These are phyloP conservation scores for Fusarium sp. DNA, from an alignment of 2,329 filamentous ascomycete species.

Conservation along the genomic window DNA sequence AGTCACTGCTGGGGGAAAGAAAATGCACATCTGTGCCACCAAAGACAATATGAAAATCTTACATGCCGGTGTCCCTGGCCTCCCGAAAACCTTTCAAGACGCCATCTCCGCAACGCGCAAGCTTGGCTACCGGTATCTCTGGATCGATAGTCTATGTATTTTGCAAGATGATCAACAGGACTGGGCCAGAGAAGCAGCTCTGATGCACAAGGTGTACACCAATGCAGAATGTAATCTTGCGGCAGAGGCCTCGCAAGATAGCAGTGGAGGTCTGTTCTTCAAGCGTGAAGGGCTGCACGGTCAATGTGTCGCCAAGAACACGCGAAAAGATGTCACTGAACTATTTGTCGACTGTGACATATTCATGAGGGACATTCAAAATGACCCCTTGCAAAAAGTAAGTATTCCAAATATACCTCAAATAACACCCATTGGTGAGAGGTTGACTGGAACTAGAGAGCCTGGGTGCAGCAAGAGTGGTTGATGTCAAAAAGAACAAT, in stretches of 20 bases:
- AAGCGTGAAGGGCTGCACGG: rapidly evolving
- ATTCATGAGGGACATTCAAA: too few species aligned
- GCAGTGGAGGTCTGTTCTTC: neutral
- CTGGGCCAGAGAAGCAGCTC: neutral
- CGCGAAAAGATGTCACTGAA: too few species aligned
- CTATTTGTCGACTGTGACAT: too few species aligned
- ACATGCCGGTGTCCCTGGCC: neutral
- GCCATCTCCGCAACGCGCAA: neutral
- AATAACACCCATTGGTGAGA: rapidly evolving
- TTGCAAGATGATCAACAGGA: neutral
- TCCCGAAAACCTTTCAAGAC: neutral
- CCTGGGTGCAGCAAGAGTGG: neutral
- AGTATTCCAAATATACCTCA: rapidly evolving
- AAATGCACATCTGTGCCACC: neutral
- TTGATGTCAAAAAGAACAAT: neutral
- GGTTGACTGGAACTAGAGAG: neutral
- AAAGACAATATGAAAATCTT: neutral
- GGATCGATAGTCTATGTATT: neutral
- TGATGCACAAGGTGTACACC: neutral
- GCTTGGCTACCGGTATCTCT: neutral
- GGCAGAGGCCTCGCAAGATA: neutral
- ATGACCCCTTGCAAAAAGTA: too few species aligned
- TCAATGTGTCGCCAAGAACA: neutral
- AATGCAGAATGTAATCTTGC: neutral
- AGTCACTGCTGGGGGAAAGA: neutral